phyloP scores from a whole-genome alignment of 2,329 filamentous ascomycete genomes.

The Nemania sp. region DNA sequence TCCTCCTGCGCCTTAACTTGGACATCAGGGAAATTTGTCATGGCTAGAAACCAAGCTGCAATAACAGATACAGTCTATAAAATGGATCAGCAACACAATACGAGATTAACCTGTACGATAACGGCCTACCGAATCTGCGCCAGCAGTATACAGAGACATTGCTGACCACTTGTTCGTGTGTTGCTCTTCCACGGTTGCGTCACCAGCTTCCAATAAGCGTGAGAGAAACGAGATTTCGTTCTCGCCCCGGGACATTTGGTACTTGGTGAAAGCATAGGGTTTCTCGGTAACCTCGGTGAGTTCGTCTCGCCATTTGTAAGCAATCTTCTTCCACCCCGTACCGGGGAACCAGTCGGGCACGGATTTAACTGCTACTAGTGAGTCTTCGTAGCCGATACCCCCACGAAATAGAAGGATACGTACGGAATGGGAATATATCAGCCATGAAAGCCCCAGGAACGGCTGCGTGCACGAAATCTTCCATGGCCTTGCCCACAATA shows the following conservation, averaged over 20 bases:
- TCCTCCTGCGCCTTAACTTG: conserved; percentile 53
- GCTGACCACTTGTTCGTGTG: conserved; percentile 41
- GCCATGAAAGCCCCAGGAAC: conserved; percentile 46
- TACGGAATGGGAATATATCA: conserved; percentile 43
- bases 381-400: background rate
- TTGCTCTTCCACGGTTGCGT: conserved; percentile 29
- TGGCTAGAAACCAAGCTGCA: conserved; percentile 59
- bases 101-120: background rate
- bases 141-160: conserved; percentile 42
- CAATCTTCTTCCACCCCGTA: conserved; percentile 29
- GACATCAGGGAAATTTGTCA: conserved; percentile 59
- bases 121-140: conserved; percentile 41
- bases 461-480: conserved; percentile 38
- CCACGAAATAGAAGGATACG: conserved; percentile 7
- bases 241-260: conserved; percentile 39
- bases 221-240: conserved; percentile 41
- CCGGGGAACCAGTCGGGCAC: conserved; percentile 36
- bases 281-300: conserved; percentile 16
- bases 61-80: conserved; percentile 3
- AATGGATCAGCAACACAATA: background rate
- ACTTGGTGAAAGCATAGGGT: conserved; percentile 32
- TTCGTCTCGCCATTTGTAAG: conserved; percentile 22
- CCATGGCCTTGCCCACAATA: conserved; percentile 39
- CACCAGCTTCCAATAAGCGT: conserved; percentile 34
- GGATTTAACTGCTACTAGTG: conserved; percentile 11